These are phyloP conservation scores for Sarocladium kiliense DNA, from an alignment of 2,329 filamentous ascomycete genomes.

Conservation along the genomic window DNA sequence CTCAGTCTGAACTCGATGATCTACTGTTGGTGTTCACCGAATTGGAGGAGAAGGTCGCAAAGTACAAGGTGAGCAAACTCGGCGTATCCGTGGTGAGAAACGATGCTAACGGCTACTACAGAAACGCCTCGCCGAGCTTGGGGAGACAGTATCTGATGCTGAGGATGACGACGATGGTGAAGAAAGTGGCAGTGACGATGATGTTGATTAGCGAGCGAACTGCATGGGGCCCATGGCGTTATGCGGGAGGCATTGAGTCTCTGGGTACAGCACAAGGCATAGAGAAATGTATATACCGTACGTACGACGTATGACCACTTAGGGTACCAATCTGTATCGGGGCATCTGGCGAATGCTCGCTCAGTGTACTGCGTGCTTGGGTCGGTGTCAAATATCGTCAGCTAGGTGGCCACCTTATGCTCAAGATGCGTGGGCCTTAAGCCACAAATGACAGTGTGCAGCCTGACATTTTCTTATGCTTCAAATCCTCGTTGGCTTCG, in stretches of 20 bases:
- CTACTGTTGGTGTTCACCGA: conserved; percentile 77
- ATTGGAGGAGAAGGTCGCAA: conserved; percentile 68
- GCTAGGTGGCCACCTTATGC: no score
- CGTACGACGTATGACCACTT: no score
- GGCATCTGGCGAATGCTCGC: no score
- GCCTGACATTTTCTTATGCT: no score
- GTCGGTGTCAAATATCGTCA: no score
- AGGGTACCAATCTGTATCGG: background rate
- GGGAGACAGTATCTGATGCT: conserved; percentile 69
- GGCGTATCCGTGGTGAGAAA: background rate
- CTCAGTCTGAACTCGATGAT: conserved; percentile 73
- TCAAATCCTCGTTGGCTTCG: no score
- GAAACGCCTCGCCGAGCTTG: conserved; percentile 59
- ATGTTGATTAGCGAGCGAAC: conserved; percentile 9
- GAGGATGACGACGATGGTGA: conserved; percentile 60
- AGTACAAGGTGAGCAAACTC: conserved; percentile 60
- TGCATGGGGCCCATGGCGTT: background rate
- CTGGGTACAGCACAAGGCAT: background rate
- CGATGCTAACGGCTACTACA: conserved; percentile 21
- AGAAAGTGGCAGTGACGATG: conserved; percentile 20
- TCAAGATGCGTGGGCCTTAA: no score
- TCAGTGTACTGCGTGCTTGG: no score
- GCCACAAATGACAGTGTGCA: no score
- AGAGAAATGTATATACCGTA: background rate
- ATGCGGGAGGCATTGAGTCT: background rate